Conservation (phyloP, 1,284 basidiomycete genomes). For the Mycosarcoma maydis region DNA sequence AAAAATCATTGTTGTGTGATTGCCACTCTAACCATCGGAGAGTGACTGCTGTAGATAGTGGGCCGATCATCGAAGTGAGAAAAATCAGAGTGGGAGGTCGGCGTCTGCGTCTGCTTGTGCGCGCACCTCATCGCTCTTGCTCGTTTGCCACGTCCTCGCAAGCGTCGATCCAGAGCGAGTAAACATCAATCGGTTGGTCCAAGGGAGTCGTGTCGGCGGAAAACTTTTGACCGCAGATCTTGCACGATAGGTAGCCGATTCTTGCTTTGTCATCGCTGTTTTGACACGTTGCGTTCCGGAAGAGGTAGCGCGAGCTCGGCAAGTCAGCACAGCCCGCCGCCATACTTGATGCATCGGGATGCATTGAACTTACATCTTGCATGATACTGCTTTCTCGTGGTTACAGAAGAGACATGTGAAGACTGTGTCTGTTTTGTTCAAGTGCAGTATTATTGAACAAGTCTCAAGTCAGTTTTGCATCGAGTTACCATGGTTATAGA, state of each 20-base stretch:
- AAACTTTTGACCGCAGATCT: conserved; percentile 64
- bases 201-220: conserved; percentile 72
- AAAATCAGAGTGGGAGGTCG: too few relatives aligned
- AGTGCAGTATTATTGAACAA: neutral
- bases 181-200: conserved; percentile 87
- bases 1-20: too few relatives aligned
- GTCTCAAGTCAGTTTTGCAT: neutral
- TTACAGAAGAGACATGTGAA: conserved; percentile 80
- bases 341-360: neutral
- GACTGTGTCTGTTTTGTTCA: conserved; percentile 61
- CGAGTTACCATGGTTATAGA: neutral
- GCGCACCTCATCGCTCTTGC: conserved; percentile 20
- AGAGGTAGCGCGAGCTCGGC: too few relatives aligned
- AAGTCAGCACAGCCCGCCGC: too few relatives aligned
- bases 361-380: conserved; percentile 75
- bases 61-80: neutral
- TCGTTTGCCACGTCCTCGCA: conserved; percentile 79
- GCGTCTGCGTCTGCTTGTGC: too few relatives aligned
- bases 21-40: too few relatives aligned
- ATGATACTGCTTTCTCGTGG: conserved; percentile 86
- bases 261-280: conserved; percentile 66
- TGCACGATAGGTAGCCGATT: conserved; percentile 61
- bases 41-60: too few relatives aligned
- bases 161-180: conserved; percentile 89
- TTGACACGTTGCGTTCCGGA: too few relatives aligned